A percentile compares a stretch with the other conserved stretches of the same genome.
phyloP scores from a whole-genome alignment of 2,329 filamentous ascomycete species.

The Allantophomopsis cytisporea region DNA sequence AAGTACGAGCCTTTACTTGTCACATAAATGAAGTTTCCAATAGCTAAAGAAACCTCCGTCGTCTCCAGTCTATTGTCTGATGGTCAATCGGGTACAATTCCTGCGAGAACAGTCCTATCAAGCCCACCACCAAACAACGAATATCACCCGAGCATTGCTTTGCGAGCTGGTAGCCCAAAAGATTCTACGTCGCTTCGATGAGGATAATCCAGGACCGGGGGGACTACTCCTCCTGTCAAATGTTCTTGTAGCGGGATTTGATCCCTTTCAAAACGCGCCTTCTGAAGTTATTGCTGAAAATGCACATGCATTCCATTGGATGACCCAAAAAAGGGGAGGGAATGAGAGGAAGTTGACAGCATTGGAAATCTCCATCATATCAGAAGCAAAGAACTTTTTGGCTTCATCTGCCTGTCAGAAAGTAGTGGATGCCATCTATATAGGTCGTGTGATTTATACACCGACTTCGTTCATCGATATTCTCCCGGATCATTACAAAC shows the following conservation, averaged over 20 bases:
- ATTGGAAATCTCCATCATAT: slow-evolving; percentile 72
- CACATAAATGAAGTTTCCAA: too few species aligned
- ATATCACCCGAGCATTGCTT: slow-evolving; percentile 61
- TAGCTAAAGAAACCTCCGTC: not conserved
- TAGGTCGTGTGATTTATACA: slow-evolving; percentile 69
- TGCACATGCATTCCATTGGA: slow-evolving; percentile 24
- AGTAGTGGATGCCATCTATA: slow-evolving; percentile 72
- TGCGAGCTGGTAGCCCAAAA: slow-evolving; percentile 73
- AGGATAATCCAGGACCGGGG: slow-evolving; percentile 57
- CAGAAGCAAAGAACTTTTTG: slow-evolving; percentile 67
- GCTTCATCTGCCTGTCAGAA: slow-evolving; percentile 68
- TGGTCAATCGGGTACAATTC: slow-evolving; percentile 73
- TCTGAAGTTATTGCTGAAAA: slow-evolving; percentile 47
- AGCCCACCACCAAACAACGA: slow-evolving; percentile 68
- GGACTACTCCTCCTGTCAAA: slow-evolving; percentile 64
- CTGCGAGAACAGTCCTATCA: slow-evolving; percentile 64
- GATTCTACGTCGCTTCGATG: slow-evolving; percentile 64
- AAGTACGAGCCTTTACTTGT: slow-evolving; percentile 11
- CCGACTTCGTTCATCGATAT: slow-evolving; percentile 73
- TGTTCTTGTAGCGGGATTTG: slow-evolving; percentile 71
- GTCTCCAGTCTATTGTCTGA: slow-evolving; percentile 58
- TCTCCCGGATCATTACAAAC: slow-evolving; percentile 75
- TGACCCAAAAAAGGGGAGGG: slow-evolving; percentile 28
- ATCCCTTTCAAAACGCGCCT: slow-evolving; percentile 75
- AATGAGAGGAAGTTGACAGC: slow-evolving; percentile 46